These are phyloP conservation scores for Camelina sativa DNA, from an alignment of 345 rosid species.

Conservation along the genomic window DNA sequence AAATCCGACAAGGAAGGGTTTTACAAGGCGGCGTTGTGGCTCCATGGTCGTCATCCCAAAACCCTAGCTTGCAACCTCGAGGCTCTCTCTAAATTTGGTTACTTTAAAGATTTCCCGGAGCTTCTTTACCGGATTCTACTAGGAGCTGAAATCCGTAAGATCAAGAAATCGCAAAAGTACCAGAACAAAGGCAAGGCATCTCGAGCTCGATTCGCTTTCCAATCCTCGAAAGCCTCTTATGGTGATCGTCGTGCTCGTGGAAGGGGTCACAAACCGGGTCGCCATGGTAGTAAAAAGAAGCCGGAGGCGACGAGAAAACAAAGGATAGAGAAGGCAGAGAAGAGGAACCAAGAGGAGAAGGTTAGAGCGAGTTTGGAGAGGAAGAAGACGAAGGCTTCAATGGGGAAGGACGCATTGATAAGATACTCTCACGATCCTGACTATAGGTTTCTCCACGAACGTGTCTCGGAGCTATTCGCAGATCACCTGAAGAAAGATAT, in stretches of 20 bases:
- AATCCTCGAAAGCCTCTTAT: neutral
- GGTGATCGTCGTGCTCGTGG: conserved; percentile 7
- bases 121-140: conserved; percentile 62
- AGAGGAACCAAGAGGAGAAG: conserved; percentile 42
- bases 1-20: conserved; percentile 74
- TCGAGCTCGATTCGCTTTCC: neutral
- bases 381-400: conserved; percentile 43
- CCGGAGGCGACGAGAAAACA: conserved; percentile 25
- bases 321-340: conserved; percentile 32
- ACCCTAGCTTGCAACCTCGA: conserved; percentile 62
- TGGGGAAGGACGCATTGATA: conserved; percentile 50
- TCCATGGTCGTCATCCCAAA: conserved; percentile 60
- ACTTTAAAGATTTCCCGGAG: conserved; percentile 69
- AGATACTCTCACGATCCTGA: conserved; percentile 55
- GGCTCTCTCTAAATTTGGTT: conserved; percentile 53
- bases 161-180: conserved; percentile 50
- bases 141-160: conserved; percentile 51
- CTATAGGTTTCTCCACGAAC: conserved; percentile 54
- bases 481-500: conserved; percentile 45
- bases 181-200: conserved; percentile 29
- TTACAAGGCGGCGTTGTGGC: conserved; percentile 63
- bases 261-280: neutral
- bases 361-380: conserved; percentile 51
- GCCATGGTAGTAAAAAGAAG: neutral
- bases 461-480: conserved; percentile 60